phyloP scores from a whole-genome alignment of 805 yeast species.

The Candida insectalens region DNA sequence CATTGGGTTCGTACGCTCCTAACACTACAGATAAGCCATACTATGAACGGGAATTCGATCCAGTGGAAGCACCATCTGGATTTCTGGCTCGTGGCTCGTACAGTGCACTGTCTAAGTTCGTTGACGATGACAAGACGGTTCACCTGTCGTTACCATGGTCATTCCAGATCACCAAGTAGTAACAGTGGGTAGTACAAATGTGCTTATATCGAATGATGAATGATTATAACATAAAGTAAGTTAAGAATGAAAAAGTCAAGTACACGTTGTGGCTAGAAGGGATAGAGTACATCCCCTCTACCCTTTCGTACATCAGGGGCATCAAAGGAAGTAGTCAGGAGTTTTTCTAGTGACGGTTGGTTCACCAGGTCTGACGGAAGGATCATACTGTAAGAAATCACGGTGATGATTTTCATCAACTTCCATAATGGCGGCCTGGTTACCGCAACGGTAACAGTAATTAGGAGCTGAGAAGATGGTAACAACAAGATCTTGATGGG shows the following conservation, averaged over 20 bases:
- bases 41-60: slow-evolving; percentile 60
- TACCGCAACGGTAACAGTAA: slow-evolving; percentile 95
- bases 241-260: neutral
- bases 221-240: too few relatives aligned
- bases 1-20: slow-evolving; percentile 87
- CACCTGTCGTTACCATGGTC: slow-evolving; percentile 80
- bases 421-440: slow-evolving; percentile 97
- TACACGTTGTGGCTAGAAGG: too few relatives aligned
- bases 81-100: slow-evolving; percentile 81
- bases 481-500: slow-evolving; percentile 88
- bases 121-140: slow-evolving; percentile 74
- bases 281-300: too few relatives aligned
- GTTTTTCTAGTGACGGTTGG: slow-evolving; percentile 96
- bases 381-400: slow-evolving; percentile 92
- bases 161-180: slow-evolving; percentile 61
- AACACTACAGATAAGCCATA: slow-evolving; percentile 71
- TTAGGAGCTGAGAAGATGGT: slow-evolving; percentile 94
- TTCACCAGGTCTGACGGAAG: slow-evolving; percentile 94
- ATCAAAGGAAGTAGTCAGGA: slow-evolving; percentile 87
- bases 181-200: too few relatives aligned
- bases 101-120: slow-evolving; percentile 69
- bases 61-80: slow-evolving; percentile 88
- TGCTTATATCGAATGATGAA: too few relatives aligned
- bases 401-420: slow-evolving; percentile 89
- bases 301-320: neutral